Evolutionary conservation across 345 rosid genomes (phyloP).

Genomic region (Brassica carinata): DNA sequence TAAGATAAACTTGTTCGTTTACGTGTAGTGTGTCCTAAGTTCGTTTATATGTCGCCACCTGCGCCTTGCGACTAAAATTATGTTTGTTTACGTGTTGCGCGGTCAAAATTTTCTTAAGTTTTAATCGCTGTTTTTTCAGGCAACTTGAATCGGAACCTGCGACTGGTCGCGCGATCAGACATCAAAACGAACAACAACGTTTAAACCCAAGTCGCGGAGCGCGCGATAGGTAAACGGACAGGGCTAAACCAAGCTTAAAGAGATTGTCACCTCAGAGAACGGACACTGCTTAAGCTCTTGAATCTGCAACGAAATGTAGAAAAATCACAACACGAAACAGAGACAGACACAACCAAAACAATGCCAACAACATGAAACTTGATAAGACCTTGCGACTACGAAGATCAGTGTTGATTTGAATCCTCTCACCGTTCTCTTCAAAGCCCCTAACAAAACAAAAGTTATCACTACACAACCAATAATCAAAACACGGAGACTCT

Average conservation of each 20-base stretch:
- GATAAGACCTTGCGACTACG: constrained; percentile 66
- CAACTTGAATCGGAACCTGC: no score
- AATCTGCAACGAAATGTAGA: constrained; percentile 49
- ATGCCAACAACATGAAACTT: not conserved
- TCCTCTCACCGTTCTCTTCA: constrained; percentile 58
- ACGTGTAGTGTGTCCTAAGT: no score
- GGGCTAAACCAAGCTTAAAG: not conserved
- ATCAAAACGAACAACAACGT: no score
- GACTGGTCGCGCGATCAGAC: no score
- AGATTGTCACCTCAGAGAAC: constrained; percentile 66
- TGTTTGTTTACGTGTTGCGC: no score
- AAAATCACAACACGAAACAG: not conserved
- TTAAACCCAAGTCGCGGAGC: no score
- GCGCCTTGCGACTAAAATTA: no score
- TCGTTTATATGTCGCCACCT: no score
- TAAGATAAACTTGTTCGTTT: no score
- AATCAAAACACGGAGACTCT: not conserved
- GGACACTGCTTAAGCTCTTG: constrained; percentile 83
- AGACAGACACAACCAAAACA: not conserved
- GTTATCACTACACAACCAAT: not conserved
- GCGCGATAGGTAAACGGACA: no score
- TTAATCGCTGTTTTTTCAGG: no score
- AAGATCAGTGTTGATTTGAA: constrained; percentile 69
- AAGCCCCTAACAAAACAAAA: constrained; percentile 60
- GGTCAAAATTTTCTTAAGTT: no score